Evolutionary conservation across 139 green algal species (phyloP), one percentile per base, ranked within the genome.

Genomic region (Dunaliella primolecta): DNA sequence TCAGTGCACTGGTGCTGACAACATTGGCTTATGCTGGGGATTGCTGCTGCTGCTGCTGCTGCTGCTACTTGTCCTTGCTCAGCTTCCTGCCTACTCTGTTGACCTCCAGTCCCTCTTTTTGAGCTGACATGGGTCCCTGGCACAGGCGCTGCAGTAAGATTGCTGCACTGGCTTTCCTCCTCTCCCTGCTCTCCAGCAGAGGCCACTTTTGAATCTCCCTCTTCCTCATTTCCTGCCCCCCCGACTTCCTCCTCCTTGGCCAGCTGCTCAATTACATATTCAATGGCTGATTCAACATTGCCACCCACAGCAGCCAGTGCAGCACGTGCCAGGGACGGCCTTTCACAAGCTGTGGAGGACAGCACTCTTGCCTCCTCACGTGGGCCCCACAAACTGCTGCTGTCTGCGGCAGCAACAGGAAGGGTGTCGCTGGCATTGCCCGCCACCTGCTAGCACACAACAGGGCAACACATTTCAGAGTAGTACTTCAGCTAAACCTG

Each of bases 181-280:
- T 15, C 46, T 64, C 7, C 30, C 3, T 25, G 29, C 3, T 3
- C 81, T 56, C 3, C 55, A 29, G n/a, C n/a, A n/a, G n/a, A n/a
- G n/a, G n/a, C n/a, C n/a, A n/a, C n/a, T n/a, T n/a, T n/a, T n/a
- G n/a, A n/a, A n/a, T n/a, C n/a, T 82, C 35, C 11, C 35, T 38
- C 35, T 86, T 37, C 64, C n/a, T 64, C 32, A 37, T 36, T 34
- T 32, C 71, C 7, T 25, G 46, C 46, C 46, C 46, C 46, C 15
- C 46, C 46, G 7, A 15, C 46, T 64, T 64, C 46, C 46, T 64
- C 46, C 15, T 64, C n/a, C 23, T 70, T 36, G 1, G 74, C 86
- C 64, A 89, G n/a, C 71, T 82, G 74, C 78, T 91, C 84, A 34
- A 93, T 91, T 23, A 93, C 75, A 33, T 37, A 20, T 72, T 93